These are phyloP conservation scores for Orbilia blumenaviensis DNA, from an alignment of 2,329 filamentous ascomycete genomes.

Conservation along the genomic window DNA sequence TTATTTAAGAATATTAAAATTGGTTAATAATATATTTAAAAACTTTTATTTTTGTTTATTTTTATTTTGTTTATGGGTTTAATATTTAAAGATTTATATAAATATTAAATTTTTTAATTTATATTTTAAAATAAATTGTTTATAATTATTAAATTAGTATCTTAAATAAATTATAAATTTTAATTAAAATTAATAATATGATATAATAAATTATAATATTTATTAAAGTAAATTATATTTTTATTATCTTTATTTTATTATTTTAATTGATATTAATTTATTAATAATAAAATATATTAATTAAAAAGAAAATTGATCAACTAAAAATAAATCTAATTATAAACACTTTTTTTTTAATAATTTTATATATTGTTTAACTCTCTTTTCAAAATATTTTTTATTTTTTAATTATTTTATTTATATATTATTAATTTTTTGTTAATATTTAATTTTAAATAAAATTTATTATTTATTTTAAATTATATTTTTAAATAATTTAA, in stretches of 20 bases:
- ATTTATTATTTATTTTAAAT: conserved; percentile 1
- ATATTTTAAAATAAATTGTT: conserved; percentile 62
- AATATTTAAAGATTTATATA: conserved; percentile 62
- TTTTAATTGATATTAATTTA: conserved; percentile 61
- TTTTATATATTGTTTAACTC: conserved; percentile 62
- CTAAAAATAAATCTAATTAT: conserved; percentile 59
- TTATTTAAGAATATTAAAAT: conserved; percentile 63
- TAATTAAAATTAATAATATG: conserved; percentile 59
- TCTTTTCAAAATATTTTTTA: conserved; percentile 63
- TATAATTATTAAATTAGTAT: conserved; percentile 62
- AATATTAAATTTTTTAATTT: conserved; percentile 62
- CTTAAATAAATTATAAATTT: conserved; percentile 60
- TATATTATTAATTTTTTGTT: background rate
- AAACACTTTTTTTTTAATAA: conserved; percentile 62
- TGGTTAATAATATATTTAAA: conserved; percentile 61
- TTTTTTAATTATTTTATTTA: conserved; percentile 58
- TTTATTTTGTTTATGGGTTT: conserved; percentile 63
- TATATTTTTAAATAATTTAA: background rate
- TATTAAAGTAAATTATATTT: conserved; percentile 60
- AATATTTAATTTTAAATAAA: conserved; percentile 9
- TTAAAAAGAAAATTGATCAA: conserved; percentile 59
- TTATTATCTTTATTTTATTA: conserved; percentile 60
- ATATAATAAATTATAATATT: conserved; percentile 60
- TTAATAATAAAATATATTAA: conserved; percentile 59
- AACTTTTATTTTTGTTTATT: conserved; percentile 62